phyloP scores from a whole-genome alignment of 495 filamentous ascomycete genomes.

The Terfezia boudieri region DNA sequence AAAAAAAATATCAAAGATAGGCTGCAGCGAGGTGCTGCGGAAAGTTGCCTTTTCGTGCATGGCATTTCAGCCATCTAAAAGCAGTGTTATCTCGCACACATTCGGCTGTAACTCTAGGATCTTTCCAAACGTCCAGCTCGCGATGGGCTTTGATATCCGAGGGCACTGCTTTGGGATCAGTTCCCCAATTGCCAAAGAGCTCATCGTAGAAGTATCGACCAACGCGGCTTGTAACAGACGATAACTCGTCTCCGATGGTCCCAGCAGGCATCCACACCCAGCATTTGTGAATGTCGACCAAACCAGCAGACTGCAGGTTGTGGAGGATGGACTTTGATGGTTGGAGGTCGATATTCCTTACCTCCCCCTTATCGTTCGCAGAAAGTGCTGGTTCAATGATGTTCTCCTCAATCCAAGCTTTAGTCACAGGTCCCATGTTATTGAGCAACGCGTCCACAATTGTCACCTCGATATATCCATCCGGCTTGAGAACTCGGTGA shows the following conservation, averaged over 20 bases:
- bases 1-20: too few species aligned
- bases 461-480: conserved; percentile 12
- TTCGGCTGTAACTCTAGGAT: conserved; percentile 11
- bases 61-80: conserved; percentile 17
- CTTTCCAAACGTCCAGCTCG: conserved; percentile 12
- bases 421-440: conserved; percentile 14
- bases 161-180: background rate
- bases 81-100: conserved; percentile 15
- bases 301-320: conserved; percentile 5
- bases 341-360: conserved; percentile 1
- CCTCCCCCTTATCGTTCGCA: background rate
- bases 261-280: conserved; percentile 20
- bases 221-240: conserved; percentile 15
- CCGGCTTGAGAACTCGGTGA: conserved; percentile 14
- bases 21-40: too few species aligned
- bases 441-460: conserved; percentile 14
- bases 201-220: conserved; percentile 17
- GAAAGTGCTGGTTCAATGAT: background rate
- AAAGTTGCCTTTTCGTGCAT: conserved; percentile 2
- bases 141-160: conserved; percentile 1
- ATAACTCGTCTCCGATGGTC: conserved; percentile 16
- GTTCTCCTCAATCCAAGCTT: conserved; percentile 9
- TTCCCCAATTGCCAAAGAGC: conserved; percentile 2
- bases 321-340: conserved; percentile 10
- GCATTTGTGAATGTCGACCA: conserved; percentile 14